Percentiles rank a stretch among this genome's conserved stretches.
Conservation (phyloP, 78 protist genomes). For the Pelomyxa schiedti region DNA sequence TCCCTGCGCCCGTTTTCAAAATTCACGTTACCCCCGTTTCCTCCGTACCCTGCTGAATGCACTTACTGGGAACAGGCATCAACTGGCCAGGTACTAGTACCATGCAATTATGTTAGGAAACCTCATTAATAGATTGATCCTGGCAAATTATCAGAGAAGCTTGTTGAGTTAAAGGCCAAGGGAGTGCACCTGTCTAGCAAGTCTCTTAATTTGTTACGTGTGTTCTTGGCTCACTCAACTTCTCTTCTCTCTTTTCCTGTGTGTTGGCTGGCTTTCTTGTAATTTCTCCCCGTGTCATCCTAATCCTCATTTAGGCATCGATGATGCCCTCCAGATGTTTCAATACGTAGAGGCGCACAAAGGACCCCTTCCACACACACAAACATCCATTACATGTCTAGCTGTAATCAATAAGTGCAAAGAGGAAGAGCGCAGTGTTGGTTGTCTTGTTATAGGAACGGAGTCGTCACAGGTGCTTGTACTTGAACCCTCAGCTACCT, state of each 20-base stretch:
- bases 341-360: too few species aligned
- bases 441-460: slow-evolving; percentile 43
- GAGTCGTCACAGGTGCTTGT: slow-evolving; percentile 15
- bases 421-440: slow-evolving; percentile 25
- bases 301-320: background rate
- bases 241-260: background rate
- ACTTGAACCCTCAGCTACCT: slow-evolving; percentile 11
- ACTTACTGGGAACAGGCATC: too few species aligned
- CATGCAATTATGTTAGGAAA: too few species aligned
- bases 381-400: slow-evolving; percentile 34
- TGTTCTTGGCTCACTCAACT: background rate
- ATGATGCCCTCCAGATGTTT: too few species aligned
- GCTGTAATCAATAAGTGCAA: slow-evolving; percentile 23
- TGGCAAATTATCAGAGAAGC: too few species aligned
- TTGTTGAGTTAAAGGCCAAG: background rate
- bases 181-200: slow-evolving; percentile 1
- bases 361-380: background rate
- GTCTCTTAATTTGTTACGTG: too few species aligned
- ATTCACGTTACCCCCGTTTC: slow-evolving; percentile 23
- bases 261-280: background rate
- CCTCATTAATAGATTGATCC: too few species aligned
- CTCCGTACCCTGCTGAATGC: background rate
- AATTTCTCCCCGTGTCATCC: background rate
- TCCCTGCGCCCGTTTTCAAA: slow-evolving; percentile 43
- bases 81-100: too few species aligned